Conservation (phyloP, 2,329 filamentous ascomycete genomes). For the Ambrosiella xylebori region DNA sequence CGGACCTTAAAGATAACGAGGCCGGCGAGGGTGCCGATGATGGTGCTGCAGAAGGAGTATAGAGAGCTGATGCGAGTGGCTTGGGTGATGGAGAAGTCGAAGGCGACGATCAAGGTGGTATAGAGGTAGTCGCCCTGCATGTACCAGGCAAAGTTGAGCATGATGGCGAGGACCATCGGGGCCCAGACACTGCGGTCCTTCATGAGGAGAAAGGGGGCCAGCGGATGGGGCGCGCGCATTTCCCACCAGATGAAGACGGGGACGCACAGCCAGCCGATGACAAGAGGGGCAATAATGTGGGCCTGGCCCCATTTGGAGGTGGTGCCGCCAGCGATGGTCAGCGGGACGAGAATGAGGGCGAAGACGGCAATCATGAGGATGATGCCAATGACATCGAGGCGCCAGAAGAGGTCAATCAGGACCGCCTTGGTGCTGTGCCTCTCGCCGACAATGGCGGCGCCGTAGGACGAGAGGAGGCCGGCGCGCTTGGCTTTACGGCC, state of each 20-base stretch:
- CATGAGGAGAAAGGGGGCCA: constrained; percentile 42
- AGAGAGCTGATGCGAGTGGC: constrained; percentile 43
- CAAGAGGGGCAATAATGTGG: constrained; percentile 27
- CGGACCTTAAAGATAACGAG: constrained; percentile 39
- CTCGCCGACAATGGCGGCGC: constrained; percentile 20
- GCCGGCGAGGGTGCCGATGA: constrained; percentile 39
- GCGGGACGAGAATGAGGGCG: constrained; percentile 27
- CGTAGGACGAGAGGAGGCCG: constrained; percentile 27
- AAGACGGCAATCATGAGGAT: constrained; percentile 30
- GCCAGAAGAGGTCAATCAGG: constrained; percentile 26
- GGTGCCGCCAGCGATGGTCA: constrained; percentile 29
- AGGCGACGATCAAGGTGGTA: constrained; percentile 43
- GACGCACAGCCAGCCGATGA: constrained; percentile 29
- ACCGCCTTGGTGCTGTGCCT: constrained; percentile 14
- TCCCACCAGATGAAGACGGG: constrained; percentile 35
- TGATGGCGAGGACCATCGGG: constrained; percentile 38
- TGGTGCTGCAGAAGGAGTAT: constrained; percentile 39
- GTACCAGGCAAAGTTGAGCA: constrained; percentile 42
- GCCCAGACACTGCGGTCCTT: constrained; percentile 49
- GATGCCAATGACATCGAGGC: constrained; percentile 28
- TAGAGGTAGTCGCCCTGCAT: constrained; percentile 48
- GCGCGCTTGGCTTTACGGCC: constrained; percentile 32
- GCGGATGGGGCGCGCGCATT: constrained; percentile 30
- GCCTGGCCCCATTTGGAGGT: constrained; percentile 22
- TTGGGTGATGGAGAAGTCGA: constrained; percentile 36